Conservation (phyloP, 176 grass and related monocot species). For the Eragrostis curvula region DNA sequence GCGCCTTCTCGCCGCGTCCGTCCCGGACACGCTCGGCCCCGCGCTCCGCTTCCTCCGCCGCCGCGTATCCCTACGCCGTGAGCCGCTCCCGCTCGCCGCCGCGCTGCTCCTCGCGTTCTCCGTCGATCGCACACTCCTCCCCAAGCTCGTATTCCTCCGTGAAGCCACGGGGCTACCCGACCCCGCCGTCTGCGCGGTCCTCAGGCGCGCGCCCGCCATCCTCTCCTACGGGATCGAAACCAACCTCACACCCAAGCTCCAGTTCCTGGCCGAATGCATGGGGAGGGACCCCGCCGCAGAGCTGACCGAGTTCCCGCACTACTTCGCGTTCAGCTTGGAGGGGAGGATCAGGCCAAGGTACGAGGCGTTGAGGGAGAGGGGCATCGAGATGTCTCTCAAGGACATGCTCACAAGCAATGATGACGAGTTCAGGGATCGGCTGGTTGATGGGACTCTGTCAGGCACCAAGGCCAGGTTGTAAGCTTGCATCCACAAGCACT, state of each 20-base stretch:
- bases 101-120: conserved; percentile 65
- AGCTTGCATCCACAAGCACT: conserved; percentile 12
- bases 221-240: conserved; percentile 75
- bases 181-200: conserved; percentile 49
- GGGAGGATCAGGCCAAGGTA: conserved; percentile 69
- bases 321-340: conserved; percentile 83
- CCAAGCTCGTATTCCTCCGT: conserved; percentile 65
- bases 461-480: background rate
- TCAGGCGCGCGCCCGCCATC: conserved; percentile 61
- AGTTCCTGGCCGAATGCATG: conserved; percentile 58
- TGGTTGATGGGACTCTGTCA: conserved; percentile 25
- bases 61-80: conserved; percentile 42
- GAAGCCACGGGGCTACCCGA: conserved; percentile 40
- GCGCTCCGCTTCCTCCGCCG: conserved; percentile 60
- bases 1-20: conserved; percentile 61
- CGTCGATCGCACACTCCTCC: conserved; percentile 71
- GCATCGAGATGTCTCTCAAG: conserved; percentile 47
- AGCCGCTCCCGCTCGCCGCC: conserved; percentile 51
- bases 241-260: conserved; percentile 71
- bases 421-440: conserved; percentile 56
- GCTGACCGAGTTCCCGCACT: conserved; percentile 74
- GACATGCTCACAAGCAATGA: conserved; percentile 77
- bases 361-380: conserved; percentile 35
- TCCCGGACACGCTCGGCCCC: conserved; percentile 55
- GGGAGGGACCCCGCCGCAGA: conserved; percentile 44